Percentiles rank a stretch among this genome's conserved stretches.
Evolutionary conservation across 2,329 filamentous ascomycete species (phyloP).

Genomic region (Aspergillus texensis): DNA sequence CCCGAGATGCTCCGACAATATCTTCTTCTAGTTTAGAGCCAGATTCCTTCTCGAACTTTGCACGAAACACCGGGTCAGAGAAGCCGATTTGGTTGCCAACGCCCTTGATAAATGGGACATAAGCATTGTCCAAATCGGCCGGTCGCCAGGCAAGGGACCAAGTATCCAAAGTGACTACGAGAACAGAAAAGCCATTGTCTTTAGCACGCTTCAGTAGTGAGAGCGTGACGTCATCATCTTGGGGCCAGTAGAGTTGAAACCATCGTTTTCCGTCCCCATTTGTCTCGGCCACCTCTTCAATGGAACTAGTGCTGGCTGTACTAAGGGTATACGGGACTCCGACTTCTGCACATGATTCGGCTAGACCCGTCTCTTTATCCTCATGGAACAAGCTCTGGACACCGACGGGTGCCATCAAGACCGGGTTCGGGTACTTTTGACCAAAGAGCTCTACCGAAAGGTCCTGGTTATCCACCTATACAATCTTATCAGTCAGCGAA

Average conservation of each 20-base stretch:
- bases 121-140: constrained; percentile 63
- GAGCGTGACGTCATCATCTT: constrained; percentile 65
- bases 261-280: constrained; percentile 63
- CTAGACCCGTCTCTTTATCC: constrained; percentile 66
- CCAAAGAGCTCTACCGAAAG: constrained; percentile 58
- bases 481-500: background rate
- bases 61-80: constrained; percentile 66
- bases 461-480: constrained; percentile 45
- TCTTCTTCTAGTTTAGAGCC: constrained; percentile 53
- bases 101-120: constrained; percentile 58
- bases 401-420: constrained; percentile 69
- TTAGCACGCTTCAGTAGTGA: constrained; percentile 66
- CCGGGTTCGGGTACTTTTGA: constrained; percentile 51
- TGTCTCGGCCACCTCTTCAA: constrained; percentile 67
- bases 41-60: constrained; percentile 56
- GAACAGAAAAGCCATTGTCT: constrained; percentile 62
- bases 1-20: constrained; percentile 51
- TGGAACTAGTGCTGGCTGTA: constrained; percentile 64
- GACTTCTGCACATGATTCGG: constrained; percentile 62
- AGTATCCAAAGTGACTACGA: constrained; percentile 75
- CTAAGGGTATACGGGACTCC: constrained; percentile 68
- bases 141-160: constrained; percentile 69
- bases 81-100: constrained; percentile 66
- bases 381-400: constrained; percentile 69
- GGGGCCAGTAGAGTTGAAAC: constrained; percentile 78